Conservation (phyloP, 2,329 filamentous ascomycete species). For the Colletotrichum sp. region DNA sequence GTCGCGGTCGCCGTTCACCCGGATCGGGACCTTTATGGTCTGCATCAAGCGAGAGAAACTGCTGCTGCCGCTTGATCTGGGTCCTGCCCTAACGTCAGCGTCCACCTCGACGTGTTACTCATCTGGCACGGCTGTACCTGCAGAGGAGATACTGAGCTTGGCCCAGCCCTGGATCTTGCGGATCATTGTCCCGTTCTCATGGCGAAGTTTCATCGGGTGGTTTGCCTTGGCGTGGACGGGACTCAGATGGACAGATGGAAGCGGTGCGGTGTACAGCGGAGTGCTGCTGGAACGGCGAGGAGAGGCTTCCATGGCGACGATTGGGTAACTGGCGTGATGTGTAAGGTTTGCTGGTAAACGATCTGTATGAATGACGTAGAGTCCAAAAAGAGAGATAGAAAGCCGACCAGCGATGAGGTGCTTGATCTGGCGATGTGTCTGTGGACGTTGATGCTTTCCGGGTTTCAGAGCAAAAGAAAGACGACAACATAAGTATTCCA, state of each 20-base stretch:
- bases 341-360: neutral
- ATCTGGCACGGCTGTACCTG: neutral
- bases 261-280: neutral
- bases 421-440: neutral
- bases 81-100: neutral
- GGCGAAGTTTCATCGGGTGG: neutral
- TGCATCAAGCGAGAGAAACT: neutral
- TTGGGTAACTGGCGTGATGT: neutral
- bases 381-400: constrained; percentile 12
- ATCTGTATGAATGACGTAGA: neutral
- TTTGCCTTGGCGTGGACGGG: neutral
- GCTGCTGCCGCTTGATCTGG: neutral
- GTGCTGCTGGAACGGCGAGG: neutral
- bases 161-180: neutral
- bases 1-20: neutral
- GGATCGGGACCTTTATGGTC: neutral
- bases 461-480: neutral
- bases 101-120: neutral
- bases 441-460: neutral
- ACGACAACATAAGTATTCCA: neutral
- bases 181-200: neutral
- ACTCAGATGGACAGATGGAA: neutral
- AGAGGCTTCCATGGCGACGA: neutral
- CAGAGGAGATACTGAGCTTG: neutral
- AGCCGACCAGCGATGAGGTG: neutral